Base-by-base conservation (phyloP, 805 yeast species). In the Pichia membranifaciens region DNA sequence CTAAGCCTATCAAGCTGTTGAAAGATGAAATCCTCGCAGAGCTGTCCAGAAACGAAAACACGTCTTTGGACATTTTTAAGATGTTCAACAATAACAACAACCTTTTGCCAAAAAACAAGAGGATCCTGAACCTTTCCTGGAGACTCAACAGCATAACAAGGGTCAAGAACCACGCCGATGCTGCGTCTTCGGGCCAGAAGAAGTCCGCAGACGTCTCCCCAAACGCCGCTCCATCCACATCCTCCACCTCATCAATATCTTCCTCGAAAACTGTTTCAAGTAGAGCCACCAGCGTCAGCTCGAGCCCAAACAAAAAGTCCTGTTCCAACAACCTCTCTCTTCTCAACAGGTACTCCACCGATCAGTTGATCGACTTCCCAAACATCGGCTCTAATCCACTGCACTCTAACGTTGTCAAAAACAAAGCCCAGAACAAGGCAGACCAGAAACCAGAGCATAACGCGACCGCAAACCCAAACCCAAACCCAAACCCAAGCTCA, bases 111-210 rank as follows among this genome's bases (percentile, higher is more conserved):
- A 66, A 62, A 48, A 64, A 65, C 38, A 59, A 64, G 44, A 48
- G 71, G 16, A 66, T 66, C 15, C 48, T 66, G 20, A 66, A 67
- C 47, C 51, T 67, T 18, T 58, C 68, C 2, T 67, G 71, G 71
- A 57, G 70, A 46, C 50, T 67, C 17, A 65, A 61, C 49, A 61
- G 66, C 43, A 54, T 65, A 28, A 60, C 56, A 42, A 51, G 57
- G 13, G 51, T 65, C 32, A 62, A 60, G 39, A 51, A 42, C n/a
- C 16, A 51, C 6, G 8, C 31, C 20, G 29, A n/a, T n/a, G n/a
- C n/a, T n/a, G 33, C 15, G 15, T 33, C 39, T 21, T 18, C 23
- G n/a, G n/a, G 21, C 13, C 22, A 21, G 21, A 28, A 35, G 12
- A 22, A 15, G 6, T 39, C 53, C n/a, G 40, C 35, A 23, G 35